These are phyloP conservation scores for Eurotiales sp. DNA, from an alignment of 2,329 filamentous ascomycete species.

Conservation along the genomic window DNA sequence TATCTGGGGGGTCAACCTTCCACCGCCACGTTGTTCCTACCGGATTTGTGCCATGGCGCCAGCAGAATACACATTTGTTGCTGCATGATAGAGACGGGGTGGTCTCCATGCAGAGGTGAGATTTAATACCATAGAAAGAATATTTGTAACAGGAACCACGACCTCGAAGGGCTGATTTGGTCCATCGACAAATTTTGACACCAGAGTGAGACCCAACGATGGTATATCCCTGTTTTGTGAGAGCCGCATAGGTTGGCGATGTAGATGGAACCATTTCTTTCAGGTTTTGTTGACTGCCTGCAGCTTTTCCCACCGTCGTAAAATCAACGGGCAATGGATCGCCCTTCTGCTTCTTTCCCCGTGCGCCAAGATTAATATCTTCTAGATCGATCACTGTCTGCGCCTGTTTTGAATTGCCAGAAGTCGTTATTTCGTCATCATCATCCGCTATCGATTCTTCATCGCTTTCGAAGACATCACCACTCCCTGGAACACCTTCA, in stretches of 20 bases:
- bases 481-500: conserved; percentile 72
- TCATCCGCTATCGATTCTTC: conserved; percentile 60
- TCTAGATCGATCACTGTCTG: conserved; percentile 71
- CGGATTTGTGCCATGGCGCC: conserved; percentile 95
- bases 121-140: conserved; percentile 94
- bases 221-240: conserved; percentile 95
- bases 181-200: conserved; percentile 98
- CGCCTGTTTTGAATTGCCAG: conserved; percentile 40
- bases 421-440: conserved; percentile 52
- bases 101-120: conserved; percentile 97
- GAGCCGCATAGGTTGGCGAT: conserved; percentile 80
- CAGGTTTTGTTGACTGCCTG: conserved; percentile 33
- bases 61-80: conserved; percentile 99
- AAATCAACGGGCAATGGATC: conserved; percentile 76
- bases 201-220: conserved; percentile 94
- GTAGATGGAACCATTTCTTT: conserved; percentile 95
- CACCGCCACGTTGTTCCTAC: conserved; percentile 96
- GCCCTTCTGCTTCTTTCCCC: neutral
- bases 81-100: conserved; percentile 93
- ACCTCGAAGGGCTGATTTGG: conserved; percentile 89
- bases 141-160: conserved; percentile 97
- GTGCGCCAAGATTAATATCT: conserved; percentile 59
- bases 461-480: conserved; percentile 79
- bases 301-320: conserved; percentile 49
- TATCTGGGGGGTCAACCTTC: conserved; percentile 84